These are phyloP conservation scores for Cetradonia linearis DNA, from an alignment of 495 filamentous ascomycete genomes.

Conservation along the genomic window DNA sequence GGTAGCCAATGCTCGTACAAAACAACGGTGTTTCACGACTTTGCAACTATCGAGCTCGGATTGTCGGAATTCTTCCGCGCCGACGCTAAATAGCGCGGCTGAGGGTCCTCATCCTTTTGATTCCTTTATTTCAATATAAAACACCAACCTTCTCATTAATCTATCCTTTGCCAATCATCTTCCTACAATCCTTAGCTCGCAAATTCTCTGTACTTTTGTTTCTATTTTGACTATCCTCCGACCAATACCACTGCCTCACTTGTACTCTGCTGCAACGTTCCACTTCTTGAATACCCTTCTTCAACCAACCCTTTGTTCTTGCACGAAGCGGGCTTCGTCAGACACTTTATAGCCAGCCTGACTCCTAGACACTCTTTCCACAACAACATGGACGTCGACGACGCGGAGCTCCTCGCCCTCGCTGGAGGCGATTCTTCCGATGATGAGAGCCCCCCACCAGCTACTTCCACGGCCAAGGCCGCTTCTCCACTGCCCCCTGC, in stretches of 20 bases:
- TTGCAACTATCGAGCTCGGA: not conserved
- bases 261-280: not conserved
- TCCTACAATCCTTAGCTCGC: not conserved
- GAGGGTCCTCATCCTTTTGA: not conserved
- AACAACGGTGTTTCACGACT: not conserved
- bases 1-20: not conserved
- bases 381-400: slow-evolving; percentile 57
- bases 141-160: not conserved
- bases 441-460: slow-evolving; percentile 37
- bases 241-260: not conserved
- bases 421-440: slow-evolving; percentile 54
- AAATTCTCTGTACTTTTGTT: not conserved
- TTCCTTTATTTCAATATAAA: not conserved
- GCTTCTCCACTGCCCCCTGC: slow-evolving; percentile 31
- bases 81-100: not conserved
- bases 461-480: slow-evolving; percentile 22
- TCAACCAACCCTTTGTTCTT: not conserved
- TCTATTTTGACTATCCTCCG: not conserved
- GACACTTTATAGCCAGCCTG: not conserved
- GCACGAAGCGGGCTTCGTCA: slow-evolving; percentile 12
- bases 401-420: slow-evolving; percentile 79
- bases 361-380: not conserved
- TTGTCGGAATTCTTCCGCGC: not conserved
- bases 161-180: not conserved
- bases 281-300: not conserved